phyloP scores from a whole-genome alignment of 1,139 yeast species.

The Yamadazyma triangularis region DNA sequence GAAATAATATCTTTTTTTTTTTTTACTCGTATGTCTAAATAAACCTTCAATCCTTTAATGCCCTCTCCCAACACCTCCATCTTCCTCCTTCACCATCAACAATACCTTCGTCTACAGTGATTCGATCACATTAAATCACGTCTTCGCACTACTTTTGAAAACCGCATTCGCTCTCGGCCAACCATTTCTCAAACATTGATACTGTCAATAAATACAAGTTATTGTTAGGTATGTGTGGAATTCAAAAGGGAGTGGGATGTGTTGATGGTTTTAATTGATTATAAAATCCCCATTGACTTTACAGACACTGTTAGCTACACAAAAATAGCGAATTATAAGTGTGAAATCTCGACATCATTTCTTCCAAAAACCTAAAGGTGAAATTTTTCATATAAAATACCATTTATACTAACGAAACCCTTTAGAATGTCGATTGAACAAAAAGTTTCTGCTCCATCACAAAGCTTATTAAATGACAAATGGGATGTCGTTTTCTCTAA shows the following conservation, averaged over 20 bases:
- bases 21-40: neutral
- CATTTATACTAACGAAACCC: constrained; percentile 8
- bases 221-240: constrained; percentile 1
- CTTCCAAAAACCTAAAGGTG: too few species aligned
- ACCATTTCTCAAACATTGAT: constrained; percentile 9
- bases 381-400: neutral
- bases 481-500: constrained; percentile 98
- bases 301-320: too few species aligned
- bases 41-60: too few species aligned
- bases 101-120: too few species aligned
- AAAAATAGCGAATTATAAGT: too few species aligned
- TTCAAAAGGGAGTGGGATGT: too few species aligned
- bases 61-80: too few species aligned
- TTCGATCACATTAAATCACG: too few species aligned
- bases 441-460: constrained; percentile 50
- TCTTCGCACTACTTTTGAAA: neutral
- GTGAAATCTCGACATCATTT: too few species aligned
- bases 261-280: too few species aligned
- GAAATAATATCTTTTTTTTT: neutral
- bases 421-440: constrained; percentile 19
- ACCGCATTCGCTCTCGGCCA: constrained; percentile 10
- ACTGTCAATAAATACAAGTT: neutral
- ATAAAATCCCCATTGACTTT: too few species aligned
- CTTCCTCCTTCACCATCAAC: too few species aligned
- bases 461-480: constrained; percentile 72